Base-by-base conservation (phyloP, 352 stramenopile genomes). In the Globisporangium solare region DNA sequence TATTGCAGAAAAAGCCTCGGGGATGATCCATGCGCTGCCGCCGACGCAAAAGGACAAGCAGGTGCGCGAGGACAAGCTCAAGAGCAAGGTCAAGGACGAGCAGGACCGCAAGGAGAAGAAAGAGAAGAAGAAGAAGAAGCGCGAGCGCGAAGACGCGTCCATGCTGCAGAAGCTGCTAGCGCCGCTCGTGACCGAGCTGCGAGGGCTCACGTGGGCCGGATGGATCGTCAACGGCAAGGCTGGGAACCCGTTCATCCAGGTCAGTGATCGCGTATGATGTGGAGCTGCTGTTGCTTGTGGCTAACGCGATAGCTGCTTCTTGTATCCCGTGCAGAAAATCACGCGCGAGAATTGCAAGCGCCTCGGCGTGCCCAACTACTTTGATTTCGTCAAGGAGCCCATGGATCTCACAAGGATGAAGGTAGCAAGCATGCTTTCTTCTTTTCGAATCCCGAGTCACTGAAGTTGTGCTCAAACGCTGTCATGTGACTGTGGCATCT, bases 331-430 rank as follows among this genome's bases (percentile, higher is more conserved):
- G 20, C 51, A 72, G 56, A 94, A 94, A 66, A 90, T 92, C 65
- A 94, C 84, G 12, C 76, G 76, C 39, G 82, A 94, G 0, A 94
- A 94, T 63, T 94, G 84, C 74, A 89, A 90, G 64, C 68, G 78
- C 14, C 70, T 92, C 0, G 82, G 82, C 15, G 82, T 94, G 17
- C 78, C 79, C 31, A 91, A 91, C 55, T 94, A 92, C 66, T 94
- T 94, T 79, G 80, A 92, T 67, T 94, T 79, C 58, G 71, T 94
- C 47, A 79, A 79, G 55, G 78, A 64, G 49, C 81, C 84, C 4
- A 94, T 94, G 84, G 84, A 94, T 49, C 64, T 94, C 40, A 94
- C 82, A 22, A 76, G 80, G 10, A 86, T 92, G 68, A 94, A 92
- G 59, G 67, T 64, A 35, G n/a, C 8, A 39, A n/a, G n/a, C n/a